Evolutionary conservation across 2,329 filamentous ascomycete species (phyloP).

Genomic region (Beauveria rudraprayagi): DNA sequence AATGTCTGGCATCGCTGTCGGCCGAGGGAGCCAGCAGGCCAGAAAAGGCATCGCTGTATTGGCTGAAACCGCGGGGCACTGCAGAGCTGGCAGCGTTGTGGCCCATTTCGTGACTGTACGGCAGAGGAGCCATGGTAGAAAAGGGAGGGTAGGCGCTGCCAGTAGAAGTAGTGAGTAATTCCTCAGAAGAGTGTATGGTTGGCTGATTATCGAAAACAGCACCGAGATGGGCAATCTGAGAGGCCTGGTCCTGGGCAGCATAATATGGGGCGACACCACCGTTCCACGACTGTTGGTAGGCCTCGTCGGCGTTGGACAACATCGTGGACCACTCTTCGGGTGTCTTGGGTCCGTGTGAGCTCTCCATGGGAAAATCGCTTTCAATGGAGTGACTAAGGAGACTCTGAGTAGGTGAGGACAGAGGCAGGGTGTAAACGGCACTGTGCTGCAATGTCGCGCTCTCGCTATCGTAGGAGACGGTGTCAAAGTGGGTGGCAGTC

Average conservation of each 20-base stretch:
- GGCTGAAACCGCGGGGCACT: conserved; percentile 9
- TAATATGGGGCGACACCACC: conserved; percentile 8
- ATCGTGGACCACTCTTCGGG: conserved; percentile 27
- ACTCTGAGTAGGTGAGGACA: conserved; percentile 29
- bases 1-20: conserved; percentile 10
- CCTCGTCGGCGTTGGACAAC: conserved; percentile 20
- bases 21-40: neutral
- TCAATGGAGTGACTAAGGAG: conserved; percentile 31
- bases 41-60: conserved; percentile 7
- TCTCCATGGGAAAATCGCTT: conserved; percentile 27
- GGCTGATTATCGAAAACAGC: conserved; percentile 7
- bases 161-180: neutral
- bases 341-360: conserved; percentile 27
- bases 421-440: conserved; percentile 31
- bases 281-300: conserved; percentile 8
- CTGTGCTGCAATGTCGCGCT: conserved; percentile 18
- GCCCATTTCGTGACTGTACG: conserved; percentile 1
- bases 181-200: neutral
- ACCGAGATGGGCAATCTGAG: conserved; percentile 8
- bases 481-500: conserved; percentile 7
- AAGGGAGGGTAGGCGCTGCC: conserved; percentile 10
- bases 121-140: conserved; percentile 6
- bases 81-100: neutral
- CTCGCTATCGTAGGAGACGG: conserved; percentile 10
- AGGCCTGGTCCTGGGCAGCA: conserved; percentile 7